phyloP scores from a whole-genome alignment of 2,329 filamentous ascomycete genomes.

The Leptosphaerulina australis region DNA sequence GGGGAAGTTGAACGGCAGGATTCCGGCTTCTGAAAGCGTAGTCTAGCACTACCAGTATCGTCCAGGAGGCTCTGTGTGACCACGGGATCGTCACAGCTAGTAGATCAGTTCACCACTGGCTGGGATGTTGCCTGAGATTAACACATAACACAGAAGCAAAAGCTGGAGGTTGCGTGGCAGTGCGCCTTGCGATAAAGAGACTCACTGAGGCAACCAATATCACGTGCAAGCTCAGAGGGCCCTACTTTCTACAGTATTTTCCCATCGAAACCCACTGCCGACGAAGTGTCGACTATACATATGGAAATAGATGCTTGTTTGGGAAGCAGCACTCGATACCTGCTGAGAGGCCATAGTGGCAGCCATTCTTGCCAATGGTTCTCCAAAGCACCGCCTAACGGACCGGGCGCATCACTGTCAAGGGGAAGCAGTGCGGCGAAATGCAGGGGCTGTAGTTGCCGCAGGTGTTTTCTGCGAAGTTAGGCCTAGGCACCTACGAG shows the following conservation, averaged over 20 bases:
- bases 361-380: conserved; percentile 12
- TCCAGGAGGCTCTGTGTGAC: conserved; percentile 20
- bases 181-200: conserved; percentile 29
- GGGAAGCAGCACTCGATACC: conserved; percentile 6
- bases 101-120: conserved; percentile 36
- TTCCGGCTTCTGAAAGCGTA: conserved; percentile 8
- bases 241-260: not conserved
- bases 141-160: conserved; percentile 17
- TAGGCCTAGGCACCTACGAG: conserved; percentile 28
- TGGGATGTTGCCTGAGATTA: conserved; percentile 15
- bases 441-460: conserved; percentile 36
- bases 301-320: not conserved
- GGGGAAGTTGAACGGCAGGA: not conserved
- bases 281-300: not conserved
- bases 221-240: conserved; percentile 3
- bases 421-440: conserved; percentile 24
- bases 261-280: not conserved
- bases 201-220: conserved; percentile 13
- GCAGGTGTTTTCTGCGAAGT: conserved; percentile 30
- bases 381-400: conserved; percentile 27
- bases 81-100: conserved; percentile 31
- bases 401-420: conserved; percentile 20
- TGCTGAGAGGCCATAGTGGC: not conserved
- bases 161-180: conserved; percentile 15
- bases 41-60: conserved; percentile 7